phyloP scores from a whole-genome alignment of 2,329 filamentous ascomycete genomes.

The Fusarium sambucinum region DNA sequence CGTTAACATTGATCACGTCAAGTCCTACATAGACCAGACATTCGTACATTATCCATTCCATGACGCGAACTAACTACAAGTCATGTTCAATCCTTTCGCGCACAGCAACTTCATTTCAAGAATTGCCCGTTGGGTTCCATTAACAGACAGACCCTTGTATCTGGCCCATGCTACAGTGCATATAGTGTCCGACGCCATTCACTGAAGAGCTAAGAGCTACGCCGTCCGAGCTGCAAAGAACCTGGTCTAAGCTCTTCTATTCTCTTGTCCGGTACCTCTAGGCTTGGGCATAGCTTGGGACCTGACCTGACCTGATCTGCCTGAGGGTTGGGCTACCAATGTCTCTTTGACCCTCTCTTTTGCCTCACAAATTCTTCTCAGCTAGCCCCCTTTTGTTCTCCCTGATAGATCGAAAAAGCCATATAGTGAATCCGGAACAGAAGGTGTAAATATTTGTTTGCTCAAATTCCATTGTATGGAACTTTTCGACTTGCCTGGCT shows the following conservation, averaged over 20 bases:
- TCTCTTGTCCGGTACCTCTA: constrained; percentile 7
- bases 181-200: constrained; percentile 28
- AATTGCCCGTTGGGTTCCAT: constrained; percentile 1
- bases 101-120: constrained; percentile 1
- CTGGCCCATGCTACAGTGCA: constrained; percentile 37
- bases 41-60: background rate
- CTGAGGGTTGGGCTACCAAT: constrained; percentile 28
- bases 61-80: background rate
- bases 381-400: background rate
- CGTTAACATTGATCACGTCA: constrained; percentile 7
- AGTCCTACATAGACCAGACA: constrained; percentile 1
- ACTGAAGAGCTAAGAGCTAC: constrained; percentile 15
- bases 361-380: constrained; percentile 5
- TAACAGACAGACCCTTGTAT: constrained; percentile 10
- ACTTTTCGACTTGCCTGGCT: constrained; percentile 9
- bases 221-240: constrained; percentile 18
- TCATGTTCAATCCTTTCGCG: background rate
- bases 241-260: constrained; percentile 32
- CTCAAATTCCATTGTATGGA: background rate
- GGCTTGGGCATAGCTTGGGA: constrained; percentile 32
- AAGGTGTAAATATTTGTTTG: background rate
- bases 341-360: constrained; percentile 25
- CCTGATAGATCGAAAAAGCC: background rate
- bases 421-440: background rate
- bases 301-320: constrained; percentile 11